These are phyloP conservation scores for Mucor racemosus DNA, from an alignment of 371 early-diverging fungal species.

Conservation along the genomic window DNA sequence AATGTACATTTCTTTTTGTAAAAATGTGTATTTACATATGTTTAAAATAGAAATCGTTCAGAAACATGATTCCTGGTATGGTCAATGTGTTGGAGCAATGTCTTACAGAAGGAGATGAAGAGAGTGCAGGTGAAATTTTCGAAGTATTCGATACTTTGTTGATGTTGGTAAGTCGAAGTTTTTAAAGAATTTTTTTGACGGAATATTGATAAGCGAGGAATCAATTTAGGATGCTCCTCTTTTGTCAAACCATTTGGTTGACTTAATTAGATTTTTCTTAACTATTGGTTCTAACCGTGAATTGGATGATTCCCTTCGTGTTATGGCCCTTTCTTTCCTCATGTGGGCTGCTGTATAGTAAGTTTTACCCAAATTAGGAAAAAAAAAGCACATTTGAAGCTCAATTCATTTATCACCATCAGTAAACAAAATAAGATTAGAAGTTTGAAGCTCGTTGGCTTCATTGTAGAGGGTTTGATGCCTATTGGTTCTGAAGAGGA, in stretches of 20 bases:
- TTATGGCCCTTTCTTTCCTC: slow-evolving; percentile 83
- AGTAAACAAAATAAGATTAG: slow-evolving; percentile 82
- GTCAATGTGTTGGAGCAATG: slow-evolving; percentile 81
- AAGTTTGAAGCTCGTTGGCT: slow-evolving; percentile 77
- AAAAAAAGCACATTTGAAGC: not conserved
- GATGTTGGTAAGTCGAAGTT: slow-evolving; percentile 49
- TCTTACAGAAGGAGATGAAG: slow-evolving; percentile 72
- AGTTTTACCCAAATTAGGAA: slow-evolving; percentile 30
- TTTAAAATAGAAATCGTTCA: slow-evolving; percentile 58
- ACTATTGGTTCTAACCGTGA: slow-evolving; percentile 70
- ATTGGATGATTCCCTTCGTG: slow-evolving; percentile 71
- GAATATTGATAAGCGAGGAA: not conserved
- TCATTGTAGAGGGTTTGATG: slow-evolving; percentile 79
- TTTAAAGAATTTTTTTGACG: too few relatives aligned
- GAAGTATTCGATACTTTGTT: slow-evolving; percentile 85
- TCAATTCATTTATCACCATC: not conserved
- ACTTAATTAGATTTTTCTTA: slow-evolving; percentile 81
- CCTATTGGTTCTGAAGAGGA: slow-evolving; percentile 86
- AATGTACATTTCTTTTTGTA: too few relatives aligned
- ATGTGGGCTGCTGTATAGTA: slow-evolving; percentile 85
- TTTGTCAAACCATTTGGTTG: slow-evolving; percentile 75
- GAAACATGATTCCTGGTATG: slow-evolving; percentile 80
- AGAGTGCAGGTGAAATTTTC: slow-evolving; percentile 75
- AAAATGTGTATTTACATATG: not conserved
- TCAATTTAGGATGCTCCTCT: slow-evolving; percentile 72